Evolutionary conservation across 2,329 filamentous ascomycete genomes (phyloP).

Genomic region (Chrysoporthe cubensis): DNA sequence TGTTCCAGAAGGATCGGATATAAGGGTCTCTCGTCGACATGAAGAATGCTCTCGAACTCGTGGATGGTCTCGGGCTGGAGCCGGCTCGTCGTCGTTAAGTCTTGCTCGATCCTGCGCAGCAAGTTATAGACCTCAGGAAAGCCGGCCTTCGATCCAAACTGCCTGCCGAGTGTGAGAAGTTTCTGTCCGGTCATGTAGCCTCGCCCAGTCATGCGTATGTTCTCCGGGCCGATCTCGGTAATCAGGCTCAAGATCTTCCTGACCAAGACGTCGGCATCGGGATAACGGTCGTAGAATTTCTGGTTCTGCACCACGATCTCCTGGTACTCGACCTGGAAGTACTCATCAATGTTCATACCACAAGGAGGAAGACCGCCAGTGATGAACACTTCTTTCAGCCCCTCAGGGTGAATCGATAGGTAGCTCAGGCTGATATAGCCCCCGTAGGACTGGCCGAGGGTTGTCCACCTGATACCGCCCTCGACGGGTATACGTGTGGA

Average conservation of each 20-base stretch:
- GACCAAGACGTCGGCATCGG: slow-evolving; percentile 66
- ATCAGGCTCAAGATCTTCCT: slow-evolving; percentile 39
- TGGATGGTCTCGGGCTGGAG: slow-evolving; percentile 2
- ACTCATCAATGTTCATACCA: slow-evolving; percentile 60
- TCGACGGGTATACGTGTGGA: not conserved
- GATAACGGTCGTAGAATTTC: slow-evolving; percentile 68
- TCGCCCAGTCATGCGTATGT: slow-evolving; percentile 47
- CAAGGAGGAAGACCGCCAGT: slow-evolving; percentile 71
- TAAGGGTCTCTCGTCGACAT: slow-evolving; percentile 63
- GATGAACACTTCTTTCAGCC: slow-evolving; percentile 65
- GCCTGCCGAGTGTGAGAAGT: slow-evolving; percentile 62
- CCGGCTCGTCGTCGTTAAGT: not conserved
- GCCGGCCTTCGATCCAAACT: slow-evolving; percentile 52
- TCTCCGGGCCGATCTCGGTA: slow-evolving; percentile 6
- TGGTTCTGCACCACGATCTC: slow-evolving; percentile 64
- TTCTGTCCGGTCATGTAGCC: slow-evolving; percentile 60
- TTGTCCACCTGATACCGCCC: slow-evolving; percentile 60
- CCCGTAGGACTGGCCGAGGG: slow-evolving; percentile 75
- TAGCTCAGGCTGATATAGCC: slow-evolving; percentile 75
- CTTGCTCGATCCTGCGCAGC: slow-evolving; percentile 32
- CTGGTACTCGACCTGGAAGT: slow-evolving; percentile 62
- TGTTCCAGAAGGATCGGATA: slow-evolving; percentile 72
- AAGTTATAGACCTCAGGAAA: slow-evolving; percentile 21
- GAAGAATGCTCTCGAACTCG: slow-evolving; percentile 44
- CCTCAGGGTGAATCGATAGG: slow-evolving; percentile 66